These are phyloP conservation scores for Salix caprea DNA, from an alignment of 345 rosid species.

Conservation along the genomic window DNA sequence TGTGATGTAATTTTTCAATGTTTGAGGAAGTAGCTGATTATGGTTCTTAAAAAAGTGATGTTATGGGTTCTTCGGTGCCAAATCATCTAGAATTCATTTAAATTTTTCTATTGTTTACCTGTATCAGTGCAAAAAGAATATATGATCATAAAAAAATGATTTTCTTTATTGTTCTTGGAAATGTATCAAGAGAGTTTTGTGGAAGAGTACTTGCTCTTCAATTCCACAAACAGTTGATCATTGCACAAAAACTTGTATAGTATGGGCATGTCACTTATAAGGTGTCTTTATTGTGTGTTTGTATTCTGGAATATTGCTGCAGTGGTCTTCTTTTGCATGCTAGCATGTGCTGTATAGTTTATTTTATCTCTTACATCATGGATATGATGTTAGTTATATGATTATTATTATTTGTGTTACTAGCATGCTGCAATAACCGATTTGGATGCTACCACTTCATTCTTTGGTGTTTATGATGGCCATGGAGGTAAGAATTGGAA, in stretches of 20 bases:
- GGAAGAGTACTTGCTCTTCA: not conserved
- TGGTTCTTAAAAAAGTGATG: no score
- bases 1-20: no score
- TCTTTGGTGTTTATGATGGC: constrained; percentile 98
- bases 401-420: not conserved
- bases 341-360: not conserved
- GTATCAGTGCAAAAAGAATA: not conserved
- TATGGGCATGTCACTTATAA: no score
- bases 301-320: not conserved
- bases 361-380: not conserved
- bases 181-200: not conserved
- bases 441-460: constrained; percentile 73
- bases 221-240: not conserved
- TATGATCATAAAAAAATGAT: not conserved
- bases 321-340: not conserved
- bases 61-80: not conserved
- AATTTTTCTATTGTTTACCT: no score
- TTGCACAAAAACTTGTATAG: not conserved
- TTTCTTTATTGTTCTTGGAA: not conserved
- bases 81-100: not conserved
- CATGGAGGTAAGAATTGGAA: constrained; percentile 84
- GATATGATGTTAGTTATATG: not conserved
- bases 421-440: constrained; percentile 52
- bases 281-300: not conserved
- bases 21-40: no score